Evolutionary conservation across 345 rosid genomes (phyloP).

Genomic region (Limnanthes douglasii): DNA sequence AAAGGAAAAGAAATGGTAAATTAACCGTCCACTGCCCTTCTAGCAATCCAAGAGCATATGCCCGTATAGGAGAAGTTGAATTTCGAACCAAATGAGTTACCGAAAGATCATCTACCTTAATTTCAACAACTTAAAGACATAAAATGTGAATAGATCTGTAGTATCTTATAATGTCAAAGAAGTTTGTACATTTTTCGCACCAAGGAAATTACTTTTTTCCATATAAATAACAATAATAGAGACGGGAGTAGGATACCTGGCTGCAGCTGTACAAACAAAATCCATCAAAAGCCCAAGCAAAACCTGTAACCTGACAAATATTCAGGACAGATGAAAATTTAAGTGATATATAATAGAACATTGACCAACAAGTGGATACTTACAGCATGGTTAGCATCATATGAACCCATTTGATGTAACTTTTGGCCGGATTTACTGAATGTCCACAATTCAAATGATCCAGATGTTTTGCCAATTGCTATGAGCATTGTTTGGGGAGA

Average conservation of each 20-base stretch:
- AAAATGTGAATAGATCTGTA: constrained; percentile 1
- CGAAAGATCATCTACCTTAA: not conserved
- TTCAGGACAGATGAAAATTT: no score
- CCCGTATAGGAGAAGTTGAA: no score
- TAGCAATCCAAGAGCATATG: not conserved
- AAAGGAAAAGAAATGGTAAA: not conserved
- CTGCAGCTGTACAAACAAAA: constrained; percentile 72
- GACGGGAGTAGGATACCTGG: constrained; percentile 48
- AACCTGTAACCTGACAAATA: constrained; percentile 62
- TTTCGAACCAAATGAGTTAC: no score
- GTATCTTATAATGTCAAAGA: no score
- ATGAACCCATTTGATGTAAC: constrained; percentile 31
- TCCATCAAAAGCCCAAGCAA: constrained; percentile 81
- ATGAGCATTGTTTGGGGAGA: constrained; percentile 29
- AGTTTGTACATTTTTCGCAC: not conserved
- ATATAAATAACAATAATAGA: not conserved
- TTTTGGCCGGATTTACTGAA: constrained; percentile 27
- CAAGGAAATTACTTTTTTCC: not conserved
- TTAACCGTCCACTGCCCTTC: no score
- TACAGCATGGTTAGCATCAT: constrained; percentile 53
- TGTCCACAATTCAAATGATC: constrained; percentile 76
- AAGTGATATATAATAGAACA: constrained; percentile 6
- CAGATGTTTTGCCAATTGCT: constrained; percentile 89
- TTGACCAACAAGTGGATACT: constrained; percentile 29
- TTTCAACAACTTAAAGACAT: not conserved